phyloP scores from a whole-genome alignment of 306 rosid species.

The Lathyrus tuberosus region DNA sequence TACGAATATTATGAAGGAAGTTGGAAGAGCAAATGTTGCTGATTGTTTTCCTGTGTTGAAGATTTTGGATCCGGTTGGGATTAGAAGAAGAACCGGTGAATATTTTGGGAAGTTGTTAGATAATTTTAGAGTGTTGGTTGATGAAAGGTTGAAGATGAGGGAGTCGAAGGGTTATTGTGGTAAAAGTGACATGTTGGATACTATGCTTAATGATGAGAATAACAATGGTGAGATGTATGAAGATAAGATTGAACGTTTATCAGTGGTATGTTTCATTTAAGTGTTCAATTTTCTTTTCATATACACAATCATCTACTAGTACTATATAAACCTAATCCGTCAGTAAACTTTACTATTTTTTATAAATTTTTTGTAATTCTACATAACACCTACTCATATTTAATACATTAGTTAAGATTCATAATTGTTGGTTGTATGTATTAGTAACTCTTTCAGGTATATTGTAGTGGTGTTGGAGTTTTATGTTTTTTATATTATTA shows the following conservation, averaged over 20 bases:
- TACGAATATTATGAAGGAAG: slow-evolving; percentile 30
- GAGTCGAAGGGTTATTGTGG: not conserved
- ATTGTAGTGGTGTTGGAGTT: no score
- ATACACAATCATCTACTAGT: no score
- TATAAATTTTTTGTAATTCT: no score
- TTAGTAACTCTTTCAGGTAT: no score
- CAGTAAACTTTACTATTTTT: no score
- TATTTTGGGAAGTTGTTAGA: slow-evolving; percentile 14
- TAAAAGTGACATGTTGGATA: slow-evolving; percentile 36
- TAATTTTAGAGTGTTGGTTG: slow-evolving; percentile 21
- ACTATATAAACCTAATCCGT: no score
- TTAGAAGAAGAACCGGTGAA: slow-evolving; percentile 21
- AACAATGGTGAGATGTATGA: not conserved
- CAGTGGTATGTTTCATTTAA: slow-evolving; percentile 17
- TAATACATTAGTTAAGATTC: no score
- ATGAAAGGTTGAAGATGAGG: slow-evolving; percentile 10
- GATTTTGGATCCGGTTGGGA: slow-evolving; percentile 39
- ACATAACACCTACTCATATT: no score
- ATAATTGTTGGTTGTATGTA: no score
- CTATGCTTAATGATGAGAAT: slow-evolving; percentile 17
- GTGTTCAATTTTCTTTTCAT: not conserved
- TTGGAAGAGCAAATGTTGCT: slow-evolving; percentile 39
- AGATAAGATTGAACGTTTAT: slow-evolving; percentile 34
- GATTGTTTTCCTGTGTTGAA: slow-evolving; percentile 44
- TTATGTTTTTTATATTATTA: no score